Conservation (phyloP, 2,329 filamentous ascomycete species). For the Trichothecium sympodiale region DNA sequence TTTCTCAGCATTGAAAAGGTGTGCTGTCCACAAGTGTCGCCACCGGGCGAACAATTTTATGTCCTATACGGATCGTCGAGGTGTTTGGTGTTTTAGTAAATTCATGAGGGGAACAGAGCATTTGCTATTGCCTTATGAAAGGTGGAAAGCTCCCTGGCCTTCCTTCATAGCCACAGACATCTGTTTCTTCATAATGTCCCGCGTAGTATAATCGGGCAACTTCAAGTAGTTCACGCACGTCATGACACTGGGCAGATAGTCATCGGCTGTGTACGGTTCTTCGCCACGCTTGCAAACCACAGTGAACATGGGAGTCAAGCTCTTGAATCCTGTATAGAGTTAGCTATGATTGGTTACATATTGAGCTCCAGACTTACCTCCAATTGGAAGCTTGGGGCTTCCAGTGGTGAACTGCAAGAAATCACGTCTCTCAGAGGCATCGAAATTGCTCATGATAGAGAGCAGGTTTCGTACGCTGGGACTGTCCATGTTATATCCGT, state of each 20-base stretch:
- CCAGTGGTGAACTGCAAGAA: slow-evolving; percentile 97
- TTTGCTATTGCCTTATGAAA: slow-evolving; percentile 49
- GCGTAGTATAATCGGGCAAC: slow-evolving; percentile 79
- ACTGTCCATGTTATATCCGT: slow-evolving; percentile 98
- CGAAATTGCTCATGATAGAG: slow-evolving; percentile 86
- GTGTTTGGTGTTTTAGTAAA: too few relatives aligned
- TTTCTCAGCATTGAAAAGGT: too few relatives aligned
- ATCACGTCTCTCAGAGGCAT: slow-evolving; percentile 64
- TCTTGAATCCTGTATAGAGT: slow-evolving; percentile 68
- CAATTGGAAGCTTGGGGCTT: slow-evolving; percentile 94
- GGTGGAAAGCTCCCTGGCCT: slow-evolving; percentile 93
- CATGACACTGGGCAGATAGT: slow-evolving; percentile 99
- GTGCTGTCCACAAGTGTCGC: too few relatives aligned
- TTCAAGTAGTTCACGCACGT: slow-evolving; percentile 99
- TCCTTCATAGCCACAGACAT: slow-evolving; percentile 82
- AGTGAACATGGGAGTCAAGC: slow-evolving; percentile 94
- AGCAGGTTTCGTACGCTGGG: slow-evolving; percentile 87
- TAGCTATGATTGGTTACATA: background rate
- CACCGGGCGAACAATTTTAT: too few relatives aligned
- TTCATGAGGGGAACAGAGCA: too few relatives aligned
- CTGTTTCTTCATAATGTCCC: slow-evolving; percentile 67
- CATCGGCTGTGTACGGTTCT: slow-evolving; percentile 82
- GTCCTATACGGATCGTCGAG: too few relatives aligned
- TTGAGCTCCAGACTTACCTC: slow-evolving; percentile 51
- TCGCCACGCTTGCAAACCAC: slow-evolving; percentile 99